Evolutionary conservation across 176 grass and related monocot genomes (phyloP), one percentile per base, ranked within the genome.

Genomic region (maize (Zea mays)): DNA sequence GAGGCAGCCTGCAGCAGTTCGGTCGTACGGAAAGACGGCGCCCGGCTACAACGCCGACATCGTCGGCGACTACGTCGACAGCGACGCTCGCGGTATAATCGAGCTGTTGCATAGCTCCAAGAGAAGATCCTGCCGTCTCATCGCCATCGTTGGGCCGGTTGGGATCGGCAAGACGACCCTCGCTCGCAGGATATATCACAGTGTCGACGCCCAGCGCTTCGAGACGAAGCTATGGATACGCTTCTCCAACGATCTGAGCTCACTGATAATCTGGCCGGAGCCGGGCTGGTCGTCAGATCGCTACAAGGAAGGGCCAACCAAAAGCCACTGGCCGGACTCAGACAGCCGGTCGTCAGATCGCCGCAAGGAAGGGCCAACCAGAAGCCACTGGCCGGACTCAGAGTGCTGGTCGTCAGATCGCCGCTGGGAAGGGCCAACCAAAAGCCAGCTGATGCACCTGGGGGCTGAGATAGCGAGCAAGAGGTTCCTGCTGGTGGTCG

Each of bases 131-230:
- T 27, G 44, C 1, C 45, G 10, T 35, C 68, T 74, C 19, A 39
- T 58, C 43, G 71, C 71, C 1, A 58, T 74, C 5, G 71, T 58
- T 58, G 71, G 71, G 17, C 54, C 27, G 13, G 48, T 72, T 15
- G 69, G 69, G 17, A 54, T 72, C 16, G 69, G 69, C 33, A 72
- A 72, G 69, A 55, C 69, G 10, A 72, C 69, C 11, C 69, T 72
- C 39, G 69, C 69, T 39, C 69, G 69, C 2, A 36, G 8, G 33
- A 72, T 72, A 52, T 72, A 55, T 55, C 51, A 55, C 51, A 55
- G 16, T n/a, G 51, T 55, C 6, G 1, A 55, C 2, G 0, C 16
- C 8, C 51, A 55, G 8, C 15, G n/a, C 5, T 55, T 55, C n/a
- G 44, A 71, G 1, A 71, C 10, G 12, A 71, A 27, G 16, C 15